Conservation (phyloP, 1,139 yeast species). For the Yamadazyma buinensis region DNA sequence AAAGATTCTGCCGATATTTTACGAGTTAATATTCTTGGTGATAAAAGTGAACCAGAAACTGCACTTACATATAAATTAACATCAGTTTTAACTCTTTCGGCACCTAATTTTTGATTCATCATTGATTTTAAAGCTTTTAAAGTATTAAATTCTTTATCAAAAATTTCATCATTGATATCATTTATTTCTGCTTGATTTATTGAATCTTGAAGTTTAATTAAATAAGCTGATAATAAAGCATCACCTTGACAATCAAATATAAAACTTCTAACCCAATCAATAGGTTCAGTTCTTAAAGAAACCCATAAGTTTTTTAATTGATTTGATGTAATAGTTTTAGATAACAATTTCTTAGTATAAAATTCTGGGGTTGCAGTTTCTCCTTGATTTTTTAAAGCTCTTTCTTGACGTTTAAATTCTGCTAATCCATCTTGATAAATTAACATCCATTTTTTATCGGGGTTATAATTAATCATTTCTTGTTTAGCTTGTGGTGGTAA, state of each 20-base stretch:
- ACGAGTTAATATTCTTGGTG: conserved; percentile 70
- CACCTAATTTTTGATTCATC: conserved; percentile 47
- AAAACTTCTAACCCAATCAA: conserved; percentile 84
- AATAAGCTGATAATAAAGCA: conserved; percentile 57
- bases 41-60: conserved; percentile 42
- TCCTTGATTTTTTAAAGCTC: conserved; percentile 25
- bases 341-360: conserved; percentile 72
- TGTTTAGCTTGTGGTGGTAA: conserved; percentile 74
- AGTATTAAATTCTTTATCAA: conserved; percentile 47
- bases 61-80: conserved; percentile 40
- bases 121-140: conserved; percentile 45
- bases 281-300: conserved; percentile 85
- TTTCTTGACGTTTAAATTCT: conserved; percentile 61
- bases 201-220: conserved; percentile 38
- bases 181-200: conserved; percentile 29
- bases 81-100: conserved; percentile 40
- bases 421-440: conserved; percentile 83
- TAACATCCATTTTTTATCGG: conserved; percentile 87
- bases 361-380: conserved; percentile 61
- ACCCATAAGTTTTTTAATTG: conserved; percentile 87
- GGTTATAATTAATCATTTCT: conserved; percentile 72
- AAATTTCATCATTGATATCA: conserved; percentile 42
- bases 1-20: conserved; percentile 77
- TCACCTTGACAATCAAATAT: conserved; percentile 82
- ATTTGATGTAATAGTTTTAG: conserved; percentile 62